Evolutionary conservation across 768 basidiomycete species (phyloP).

Genomic region (Leucogyrophana mollusca): DNA sequence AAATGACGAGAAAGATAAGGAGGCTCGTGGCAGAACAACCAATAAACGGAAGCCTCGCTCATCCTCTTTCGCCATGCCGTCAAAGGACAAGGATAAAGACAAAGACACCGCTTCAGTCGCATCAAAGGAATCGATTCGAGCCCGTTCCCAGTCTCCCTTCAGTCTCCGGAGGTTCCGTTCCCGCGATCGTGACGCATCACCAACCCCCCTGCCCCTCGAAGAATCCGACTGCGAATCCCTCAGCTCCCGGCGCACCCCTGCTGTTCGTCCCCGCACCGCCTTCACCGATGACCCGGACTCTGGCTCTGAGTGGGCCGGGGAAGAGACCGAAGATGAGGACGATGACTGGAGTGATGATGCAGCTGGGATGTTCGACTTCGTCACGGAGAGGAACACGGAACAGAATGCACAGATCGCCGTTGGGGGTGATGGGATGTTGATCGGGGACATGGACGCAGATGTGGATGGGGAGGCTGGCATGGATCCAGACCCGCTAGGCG

Average conservation of each 20-base stretch:
- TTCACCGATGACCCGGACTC: conserved; percentile 60
- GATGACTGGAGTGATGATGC: conserved; percentile 62
- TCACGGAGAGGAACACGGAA: conserved; percentile 88
- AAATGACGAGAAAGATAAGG: conserved; percentile 41
- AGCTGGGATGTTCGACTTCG: conserved; percentile 61
- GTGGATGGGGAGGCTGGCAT: conserved; percentile 51
- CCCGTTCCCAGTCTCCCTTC: conserved; percentile 83
- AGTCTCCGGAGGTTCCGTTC: conserved; percentile 64
- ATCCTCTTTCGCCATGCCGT: conserved; percentile 44
- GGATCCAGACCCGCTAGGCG: conserved; percentile 83
- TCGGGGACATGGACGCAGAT: conserved; percentile 36
- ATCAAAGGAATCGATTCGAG: conserved; percentile 55
- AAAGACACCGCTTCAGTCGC: conserved; percentile 34
- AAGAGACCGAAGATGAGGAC: conserved; percentile 53
- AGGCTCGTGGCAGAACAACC: conserved; percentile 51
- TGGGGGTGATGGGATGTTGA: conserved; percentile 9
- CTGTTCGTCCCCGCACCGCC: conserved; percentile 57
- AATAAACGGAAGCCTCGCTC: conserved; percentile 45
- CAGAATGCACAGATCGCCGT: conserved; percentile 60
- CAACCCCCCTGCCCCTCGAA: conserved; percentile 55
- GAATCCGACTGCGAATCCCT: conserved; percentile 49
- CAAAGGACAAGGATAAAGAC: conserved; percentile 31
- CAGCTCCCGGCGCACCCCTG: conserved; percentile 32
- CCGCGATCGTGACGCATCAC: conserved; percentile 55
- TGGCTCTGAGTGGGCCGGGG: conserved; percentile 57